phyloP scores from a whole-genome alignment of 2,329 filamentous ascomycete genomes.

The Hawksworthiomyces lignivorus region DNA sequence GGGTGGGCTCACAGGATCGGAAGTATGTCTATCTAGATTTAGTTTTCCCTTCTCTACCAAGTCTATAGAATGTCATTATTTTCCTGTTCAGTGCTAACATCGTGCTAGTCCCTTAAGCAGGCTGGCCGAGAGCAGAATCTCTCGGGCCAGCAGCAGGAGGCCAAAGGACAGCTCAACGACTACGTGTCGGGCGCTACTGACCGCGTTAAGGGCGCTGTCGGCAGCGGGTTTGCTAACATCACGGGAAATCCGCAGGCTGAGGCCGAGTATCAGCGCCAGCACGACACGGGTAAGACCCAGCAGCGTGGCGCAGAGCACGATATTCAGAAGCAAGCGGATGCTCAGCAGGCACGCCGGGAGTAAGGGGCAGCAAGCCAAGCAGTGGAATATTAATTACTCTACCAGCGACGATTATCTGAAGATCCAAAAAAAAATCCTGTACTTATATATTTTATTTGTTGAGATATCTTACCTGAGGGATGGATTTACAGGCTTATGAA shows the following conservation, averaged over 20 bases:
- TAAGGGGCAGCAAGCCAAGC: too few relatives aligned
- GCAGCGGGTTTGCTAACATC: slow-evolving; percentile 61
- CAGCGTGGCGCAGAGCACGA: slow-evolving; percentile 79
- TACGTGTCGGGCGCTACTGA: slow-evolving; percentile 58
- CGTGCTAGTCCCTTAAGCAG: slow-evolving; percentile 56
- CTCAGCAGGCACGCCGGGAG: slow-evolving; percentile 16
- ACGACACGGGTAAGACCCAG: slow-evolving; percentile 71
- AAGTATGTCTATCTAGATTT: slow-evolving; percentile 37
- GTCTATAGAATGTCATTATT: too few relatives aligned
- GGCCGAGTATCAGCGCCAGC: slow-evolving; percentile 57
- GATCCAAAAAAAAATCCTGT: too few relatives aligned
- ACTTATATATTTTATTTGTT: too few relatives aligned
- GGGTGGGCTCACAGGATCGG: slow-evolving; percentile 67
- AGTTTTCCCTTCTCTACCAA: too few relatives aligned
- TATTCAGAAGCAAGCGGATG: slow-evolving; percentile 62
- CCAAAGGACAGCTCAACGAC: slow-evolving; percentile 72
- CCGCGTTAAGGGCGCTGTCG: slow-evolving; percentile 60
- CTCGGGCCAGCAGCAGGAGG: slow-evolving; percentile 73
- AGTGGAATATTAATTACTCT: too few relatives aligned
- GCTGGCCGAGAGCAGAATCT: slow-evolving; percentile 71
- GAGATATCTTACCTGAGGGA: too few relatives aligned
- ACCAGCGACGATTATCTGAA: too few relatives aligned
- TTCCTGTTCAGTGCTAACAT: too few relatives aligned
- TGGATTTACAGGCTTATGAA: too few relatives aligned
- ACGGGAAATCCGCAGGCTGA: slow-evolving; percentile 63